These are phyloP conservation scores for Fusarium drepaniforme DNA, from an alignment of 2,329 filamentous ascomycete species.

Conservation along the genomic window DNA sequence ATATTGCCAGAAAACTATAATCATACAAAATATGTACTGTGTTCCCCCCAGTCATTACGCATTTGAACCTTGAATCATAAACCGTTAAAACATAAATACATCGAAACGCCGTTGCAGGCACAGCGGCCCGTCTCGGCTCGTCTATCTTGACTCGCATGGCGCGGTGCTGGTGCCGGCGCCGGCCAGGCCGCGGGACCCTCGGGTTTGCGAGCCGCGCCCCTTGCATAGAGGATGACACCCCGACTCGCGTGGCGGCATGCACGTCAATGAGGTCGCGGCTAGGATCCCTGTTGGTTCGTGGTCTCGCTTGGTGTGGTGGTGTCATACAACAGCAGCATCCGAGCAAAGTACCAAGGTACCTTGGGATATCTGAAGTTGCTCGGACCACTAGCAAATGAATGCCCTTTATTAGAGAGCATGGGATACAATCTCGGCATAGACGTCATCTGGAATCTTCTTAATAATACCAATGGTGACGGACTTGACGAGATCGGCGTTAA, in stretches of 20 bases:
- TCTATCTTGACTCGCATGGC: not conserved
- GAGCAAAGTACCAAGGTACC: not conserved
- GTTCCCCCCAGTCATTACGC: conserved; percentile 25
- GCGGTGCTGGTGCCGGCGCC: conserved; percentile 1
- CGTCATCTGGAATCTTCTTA: conserved; percentile 88
- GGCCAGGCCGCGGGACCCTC: conserved; percentile 5
- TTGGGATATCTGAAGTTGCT: not conserved
- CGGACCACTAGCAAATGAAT: not conserved
- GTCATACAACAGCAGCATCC: not conserved
- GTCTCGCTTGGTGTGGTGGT: conserved; percentile 9
- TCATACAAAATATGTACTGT: conserved; percentile 11
- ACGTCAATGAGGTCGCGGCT: conserved; percentile 20
- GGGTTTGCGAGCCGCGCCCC: conserved; percentile 6
- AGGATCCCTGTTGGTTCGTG: conserved; percentile 25
- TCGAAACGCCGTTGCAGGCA: not conserved
- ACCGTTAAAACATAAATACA: conserved; percentile 19
- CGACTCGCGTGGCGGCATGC: conserved; percentile 30
- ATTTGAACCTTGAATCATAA: conserved; percentile 30
- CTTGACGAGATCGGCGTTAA: conserved; percentile 88
- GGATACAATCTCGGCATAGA: conserved; percentile 89
- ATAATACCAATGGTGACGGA: conserved; percentile 87
- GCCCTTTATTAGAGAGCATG: conserved; percentile 76
- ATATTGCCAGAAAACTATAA: conserved; percentile 7
- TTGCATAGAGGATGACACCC: conserved; percentile 18
- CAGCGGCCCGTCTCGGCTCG: not conserved